Conservation (phyloP, 805 yeast genomes). For the Ogataea salicorniae region DNA sequence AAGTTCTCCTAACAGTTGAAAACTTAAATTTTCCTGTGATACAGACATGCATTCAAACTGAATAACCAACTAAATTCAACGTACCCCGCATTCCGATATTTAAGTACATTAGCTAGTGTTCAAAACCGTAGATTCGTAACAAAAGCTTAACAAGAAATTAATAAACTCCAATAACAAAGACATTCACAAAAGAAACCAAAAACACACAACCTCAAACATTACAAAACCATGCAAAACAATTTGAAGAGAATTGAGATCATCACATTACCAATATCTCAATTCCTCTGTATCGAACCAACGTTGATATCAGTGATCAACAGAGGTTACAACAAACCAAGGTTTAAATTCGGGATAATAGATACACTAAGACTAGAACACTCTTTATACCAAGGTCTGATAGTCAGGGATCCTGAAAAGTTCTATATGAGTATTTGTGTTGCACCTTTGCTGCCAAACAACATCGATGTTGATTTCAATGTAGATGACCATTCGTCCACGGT, state of each 20-base stretch:
- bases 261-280: conserved; percentile 3
- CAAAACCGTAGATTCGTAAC: too few relatives aligned
- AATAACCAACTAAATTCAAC: too few relatives aligned
- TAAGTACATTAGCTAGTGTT: too few relatives aligned
- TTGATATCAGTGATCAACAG: conserved; percentile 38
- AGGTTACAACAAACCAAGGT: conserved; percentile 45
- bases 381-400: conserved; percentile 23
- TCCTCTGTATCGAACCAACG: conserved; percentile 13
- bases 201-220: too few relatives aligned
- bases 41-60: too few relatives aligned
- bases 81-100: too few relatives aligned
- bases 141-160: too few relatives aligned
- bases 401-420: conserved; percentile 21
- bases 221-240: too few relatives aligned
- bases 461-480: conserved; percentile 7
- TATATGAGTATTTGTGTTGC: conserved; percentile 20
- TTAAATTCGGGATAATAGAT: conserved; percentile 36
- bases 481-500: conserved; percentile 18
- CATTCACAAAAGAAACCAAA: too few relatives aligned
- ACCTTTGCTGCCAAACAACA: conserved; percentile 13
- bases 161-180: too few relatives aligned
- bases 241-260: conserved; percentile 1
- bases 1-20: too few relatives aligned
- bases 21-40: too few relatives aligned
- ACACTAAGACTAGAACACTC: conserved; percentile 37